Conservation (phyloP, 1,139 yeast species). For the Eremothecium coryli region DNA sequence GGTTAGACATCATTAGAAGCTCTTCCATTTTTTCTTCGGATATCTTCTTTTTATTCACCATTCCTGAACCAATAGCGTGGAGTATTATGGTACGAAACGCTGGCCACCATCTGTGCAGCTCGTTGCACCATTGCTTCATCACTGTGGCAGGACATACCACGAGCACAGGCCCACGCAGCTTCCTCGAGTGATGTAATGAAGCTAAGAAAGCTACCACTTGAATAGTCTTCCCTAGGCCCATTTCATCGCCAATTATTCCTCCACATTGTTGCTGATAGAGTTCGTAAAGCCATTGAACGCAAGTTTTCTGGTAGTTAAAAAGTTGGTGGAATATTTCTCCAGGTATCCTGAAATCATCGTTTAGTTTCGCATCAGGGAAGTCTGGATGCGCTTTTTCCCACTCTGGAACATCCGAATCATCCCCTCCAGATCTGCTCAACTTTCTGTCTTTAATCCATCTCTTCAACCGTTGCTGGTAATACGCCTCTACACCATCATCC, state of each 20-base stretch:
- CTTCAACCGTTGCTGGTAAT: conserved; percentile 49
- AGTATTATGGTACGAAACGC: conserved; percentile 76
- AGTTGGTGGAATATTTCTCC: conserved; percentile 84
- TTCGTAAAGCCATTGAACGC: conserved; percentile 77
- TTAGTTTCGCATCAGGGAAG: conserved; percentile 63
- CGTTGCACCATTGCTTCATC: conserved; percentile 91
- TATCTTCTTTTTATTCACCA: conserved; percentile 39
- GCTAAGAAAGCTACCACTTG: conserved; percentile 87
- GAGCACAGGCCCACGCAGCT: conserved; percentile 65
- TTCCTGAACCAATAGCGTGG: conserved; percentile 89
- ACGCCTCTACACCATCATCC: conserved; percentile 73
- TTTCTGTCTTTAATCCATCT: conserved; percentile 48
- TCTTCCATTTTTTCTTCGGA: conserved; percentile 38
- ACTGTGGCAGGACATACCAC: conserved; percentile 97
- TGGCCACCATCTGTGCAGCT: conserved; percentile 98
- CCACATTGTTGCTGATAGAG: conserved; percentile 79
- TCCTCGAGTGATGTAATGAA: conserved; percentile 74
- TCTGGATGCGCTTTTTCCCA: conserved; percentile 74
- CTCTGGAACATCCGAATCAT: conserved; percentile 30
- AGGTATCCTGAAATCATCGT: conserved; percentile 64
- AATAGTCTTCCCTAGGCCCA: conserved; percentile 95
- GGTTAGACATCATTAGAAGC: conserved; percentile 38
- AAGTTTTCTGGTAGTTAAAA: conserved; percentile 89
- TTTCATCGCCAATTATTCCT: conserved; percentile 94
- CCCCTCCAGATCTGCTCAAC: conserved; percentile 19